Evolutionary conservation across 176 grass and related monocot species (phyloP).

Genomic region (Hordeum marinum): DNA sequence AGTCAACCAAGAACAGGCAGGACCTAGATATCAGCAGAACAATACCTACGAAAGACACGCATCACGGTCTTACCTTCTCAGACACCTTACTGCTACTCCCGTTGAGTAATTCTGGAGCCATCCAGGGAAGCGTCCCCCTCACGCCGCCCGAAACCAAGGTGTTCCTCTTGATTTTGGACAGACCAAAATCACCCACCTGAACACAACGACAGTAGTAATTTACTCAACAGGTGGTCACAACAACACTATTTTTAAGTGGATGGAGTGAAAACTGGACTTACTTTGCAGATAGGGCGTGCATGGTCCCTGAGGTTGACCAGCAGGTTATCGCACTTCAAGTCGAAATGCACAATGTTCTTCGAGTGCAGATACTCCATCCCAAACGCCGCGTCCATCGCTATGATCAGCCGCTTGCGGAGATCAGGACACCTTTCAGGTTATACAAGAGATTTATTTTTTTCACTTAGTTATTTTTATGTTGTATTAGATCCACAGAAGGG

Average conservation of each 20-base stretch:
- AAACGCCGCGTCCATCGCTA: conserved; percentile 80
- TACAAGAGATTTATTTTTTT: not conserved
- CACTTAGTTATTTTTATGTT: too few relatives aligned
- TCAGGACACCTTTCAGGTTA: conserved; percentile 42
- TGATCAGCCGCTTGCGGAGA: conserved; percentile 51
- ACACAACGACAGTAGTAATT: not conserved
- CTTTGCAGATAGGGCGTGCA: conserved; percentile 78
- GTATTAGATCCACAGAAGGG: conserved; percentile 28
- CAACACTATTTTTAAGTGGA: not conserved
- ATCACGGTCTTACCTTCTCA: conserved; percentile 31
- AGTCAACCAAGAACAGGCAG: too few relatives aligned
- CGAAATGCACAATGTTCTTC: conserved; percentile 79
- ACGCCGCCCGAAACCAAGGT: conserved; percentile 94
- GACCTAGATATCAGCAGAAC: too few relatives aligned
- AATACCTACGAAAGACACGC: too few relatives aligned
- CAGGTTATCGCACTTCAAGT: conserved; percentile 86
- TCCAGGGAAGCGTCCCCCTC: conserved; percentile 13
- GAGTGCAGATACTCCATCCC: conserved; percentile 92
- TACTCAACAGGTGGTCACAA: not conserved
- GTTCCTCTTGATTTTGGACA: conserved; percentile 54
- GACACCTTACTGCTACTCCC: conserved; percentile 68
- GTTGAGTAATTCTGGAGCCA: conserved; percentile 29
- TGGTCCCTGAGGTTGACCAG: conserved; percentile 82
- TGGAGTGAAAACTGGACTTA: not conserved
- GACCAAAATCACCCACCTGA: conserved; percentile 73